These are phyloP conservation scores for Trichomonascaceae sp. DNA, from an alignment of 1,139 yeast genomes.

Conservation along the genomic window DNA sequence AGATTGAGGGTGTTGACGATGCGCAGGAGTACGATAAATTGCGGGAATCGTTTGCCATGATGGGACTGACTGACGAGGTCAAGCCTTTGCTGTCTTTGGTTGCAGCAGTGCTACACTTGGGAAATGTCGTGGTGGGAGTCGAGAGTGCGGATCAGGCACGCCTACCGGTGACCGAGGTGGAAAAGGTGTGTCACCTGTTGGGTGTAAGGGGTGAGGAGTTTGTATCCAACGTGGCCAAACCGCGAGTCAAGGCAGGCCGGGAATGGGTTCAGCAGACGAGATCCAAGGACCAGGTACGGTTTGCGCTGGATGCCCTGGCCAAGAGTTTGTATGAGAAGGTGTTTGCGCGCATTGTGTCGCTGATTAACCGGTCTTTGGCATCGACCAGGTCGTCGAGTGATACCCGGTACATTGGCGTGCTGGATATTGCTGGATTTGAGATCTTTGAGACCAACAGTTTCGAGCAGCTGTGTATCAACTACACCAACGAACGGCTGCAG, in stretches of 20 bases:
- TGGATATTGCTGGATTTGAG: slow-evolving; percentile 97
- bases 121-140: slow-evolving; percentile 66
- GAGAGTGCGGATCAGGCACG: slow-evolving; percentile 66
- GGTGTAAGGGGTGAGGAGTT: slow-evolving; percentile 52
- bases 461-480: slow-evolving; percentile 93
- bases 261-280: slow-evolving; percentile 76
- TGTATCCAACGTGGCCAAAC: slow-evolving; percentile 48
- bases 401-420: slow-evolving; percentile 70
- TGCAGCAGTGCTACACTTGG: slow-evolving; percentile 72
- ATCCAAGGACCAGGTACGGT: slow-evolving; percentile 67
- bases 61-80: slow-evolving; percentile 57
- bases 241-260: slow-evolving; percentile 83
- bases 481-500: slow-evolving; percentile 90
- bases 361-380: slow-evolving; percentile 55
- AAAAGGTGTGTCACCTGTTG: slow-evolving; percentile 44
- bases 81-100: slow-evolving; percentile 50
- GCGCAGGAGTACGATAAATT: slow-evolving; percentile 48
- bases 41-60: slow-evolving; percentile 51
- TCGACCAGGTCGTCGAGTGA: slow-evolving; percentile 27
- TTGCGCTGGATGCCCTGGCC: slow-evolving; percentile 75
- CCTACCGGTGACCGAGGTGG: slow-evolving; percentile 38
- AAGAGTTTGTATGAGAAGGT: slow-evolving; percentile 76
- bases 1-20: slow-evolving; percentile 66
- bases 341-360: slow-evolving; percentile 64
- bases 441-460: slow-evolving; percentile 84